Base-by-base conservation (phyloP, 805 yeast species). In the Zygosaccharomyces rouxii region DNA sequence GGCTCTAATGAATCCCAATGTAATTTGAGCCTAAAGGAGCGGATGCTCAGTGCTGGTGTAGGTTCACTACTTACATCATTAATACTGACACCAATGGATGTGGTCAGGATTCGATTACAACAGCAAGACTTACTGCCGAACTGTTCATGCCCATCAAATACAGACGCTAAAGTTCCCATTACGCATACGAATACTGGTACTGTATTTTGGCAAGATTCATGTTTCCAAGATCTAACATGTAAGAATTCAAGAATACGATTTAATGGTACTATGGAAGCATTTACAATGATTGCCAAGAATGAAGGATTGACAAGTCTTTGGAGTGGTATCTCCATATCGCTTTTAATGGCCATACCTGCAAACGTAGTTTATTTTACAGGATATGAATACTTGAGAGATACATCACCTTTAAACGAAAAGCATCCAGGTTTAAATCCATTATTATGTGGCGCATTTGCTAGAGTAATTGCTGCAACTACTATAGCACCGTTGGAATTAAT, bases 311-410 rank as follows among this genome's bases (percentile, higher is more conserved):
- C 73, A 1, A 83, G 96, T 0, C 71, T 94, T 14, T 94, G 97
- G 92, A 73, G 98, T 46, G 99, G 99, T 0, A 74, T 94, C 7
- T 79, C 92, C 0, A 64, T 92, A 26, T 88, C 95, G 0, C 69
- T 94, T 16, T 49, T 85, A 11, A 94, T 94, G 95, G 88, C 97
- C 0, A 76, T 90, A 1, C 99, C 99, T 1, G 78, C 97, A 0
- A 94, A 92, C 57, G 86, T 94, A 51, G 90, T 94, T 5, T 94
- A 94, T 66, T 94, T 89, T 70, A 86, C 95, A 1, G 96, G 97
- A 0, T 94, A 94, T 64, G 99, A 94, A 58, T 79, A 84, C 51
- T 71, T 92, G 41, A 71, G 96, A 56, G 96, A 88, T 58, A 68
- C 73, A n/a, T 82, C 92, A 0, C 83, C 89, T 0, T 57, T 86